These are phyloP conservation scores for Stephanocyclus meneghinianus DNA, from an alignment of 352 stramenopile species.

Conservation along the genomic window DNA sequence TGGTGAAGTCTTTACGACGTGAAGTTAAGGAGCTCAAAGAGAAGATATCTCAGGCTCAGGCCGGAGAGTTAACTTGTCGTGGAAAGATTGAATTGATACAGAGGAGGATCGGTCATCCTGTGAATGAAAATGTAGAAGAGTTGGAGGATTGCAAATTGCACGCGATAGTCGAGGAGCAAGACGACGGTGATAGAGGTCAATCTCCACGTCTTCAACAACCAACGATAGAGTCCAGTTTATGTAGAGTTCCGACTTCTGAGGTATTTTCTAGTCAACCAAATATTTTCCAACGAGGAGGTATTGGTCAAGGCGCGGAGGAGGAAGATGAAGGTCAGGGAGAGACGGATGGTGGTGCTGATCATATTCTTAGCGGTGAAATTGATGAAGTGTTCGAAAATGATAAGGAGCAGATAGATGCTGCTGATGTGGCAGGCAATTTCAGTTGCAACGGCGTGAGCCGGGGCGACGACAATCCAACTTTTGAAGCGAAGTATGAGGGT, in stretches of 20 bases:
- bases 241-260: constrained; percentile 2
- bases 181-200: background rate
- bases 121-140: background rate
- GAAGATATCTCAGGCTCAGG: constrained; percentile 47
- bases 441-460: background rate
- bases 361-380: background rate
- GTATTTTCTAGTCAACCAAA: background rate
- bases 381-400: background rate
- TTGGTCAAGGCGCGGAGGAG: background rate
- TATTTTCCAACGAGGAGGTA: background rate
- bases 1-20: constrained; percentile 62
- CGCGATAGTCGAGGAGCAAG: constrained; percentile 23
- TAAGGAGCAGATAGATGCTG: constrained; percentile 1
- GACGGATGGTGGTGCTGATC: background rate
- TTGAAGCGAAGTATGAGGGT: background rate
- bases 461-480: background rate
- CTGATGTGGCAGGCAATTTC: background rate
- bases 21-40: constrained; percentile 70
- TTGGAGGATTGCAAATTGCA: constrained; percentile 41
- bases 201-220: background rate
- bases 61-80: constrained; percentile 49
- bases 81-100: constrained; percentile 70
- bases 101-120: constrained; percentile 18
- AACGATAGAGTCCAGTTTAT: constrained; percentile 1
- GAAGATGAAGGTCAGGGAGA: background rate